phyloP scores from a whole-genome alignment of 108 stramenopile genomes.

The Aurantiochytrium sp. region DNA sequence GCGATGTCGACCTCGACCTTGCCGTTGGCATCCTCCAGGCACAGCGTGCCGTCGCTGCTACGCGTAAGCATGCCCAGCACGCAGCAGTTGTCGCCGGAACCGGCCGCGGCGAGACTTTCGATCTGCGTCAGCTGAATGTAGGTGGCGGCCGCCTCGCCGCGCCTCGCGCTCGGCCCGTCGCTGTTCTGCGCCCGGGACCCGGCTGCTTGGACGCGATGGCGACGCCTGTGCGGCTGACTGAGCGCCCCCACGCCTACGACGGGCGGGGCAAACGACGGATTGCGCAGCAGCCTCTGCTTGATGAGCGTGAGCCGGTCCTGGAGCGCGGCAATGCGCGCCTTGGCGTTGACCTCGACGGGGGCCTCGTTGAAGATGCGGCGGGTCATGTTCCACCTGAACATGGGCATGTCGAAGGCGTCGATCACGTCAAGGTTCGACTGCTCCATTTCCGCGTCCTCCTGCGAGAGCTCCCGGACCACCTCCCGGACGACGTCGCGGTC shows the following conservation, averaged over 20 bases:
- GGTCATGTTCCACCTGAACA: background rate
- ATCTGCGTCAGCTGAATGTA: constrained; percentile 15
- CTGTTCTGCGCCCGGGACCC: no score
- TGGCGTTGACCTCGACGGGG: background rate
- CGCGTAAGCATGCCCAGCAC: background rate
- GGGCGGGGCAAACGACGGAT: background rate
- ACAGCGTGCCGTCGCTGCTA: constrained; percentile 43
- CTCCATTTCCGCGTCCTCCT: background rate
- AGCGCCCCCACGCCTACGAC: background rate
- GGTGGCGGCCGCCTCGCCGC: no score
- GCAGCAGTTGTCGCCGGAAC: background rate
- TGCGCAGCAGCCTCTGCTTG: background rate
- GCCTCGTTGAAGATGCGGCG: background rate
- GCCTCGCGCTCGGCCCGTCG: no score
- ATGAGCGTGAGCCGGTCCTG: background rate
- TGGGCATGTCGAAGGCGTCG: constrained; percentile 21
- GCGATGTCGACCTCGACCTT: constrained; percentile 45
- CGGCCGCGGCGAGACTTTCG: background rate
- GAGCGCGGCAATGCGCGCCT: background rate
- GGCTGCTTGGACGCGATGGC: background rate
- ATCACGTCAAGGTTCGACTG: background rate
- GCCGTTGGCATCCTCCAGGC: constrained; percentile 46
- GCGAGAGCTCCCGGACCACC: background rate
- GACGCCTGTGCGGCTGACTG: no score
- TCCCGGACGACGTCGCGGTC: background rate